These are phyloP conservation scores for Cercospora citrullina DNA, from an alignment of 2,329 filamentous ascomycete genomes.

Conservation along the genomic window DNA sequence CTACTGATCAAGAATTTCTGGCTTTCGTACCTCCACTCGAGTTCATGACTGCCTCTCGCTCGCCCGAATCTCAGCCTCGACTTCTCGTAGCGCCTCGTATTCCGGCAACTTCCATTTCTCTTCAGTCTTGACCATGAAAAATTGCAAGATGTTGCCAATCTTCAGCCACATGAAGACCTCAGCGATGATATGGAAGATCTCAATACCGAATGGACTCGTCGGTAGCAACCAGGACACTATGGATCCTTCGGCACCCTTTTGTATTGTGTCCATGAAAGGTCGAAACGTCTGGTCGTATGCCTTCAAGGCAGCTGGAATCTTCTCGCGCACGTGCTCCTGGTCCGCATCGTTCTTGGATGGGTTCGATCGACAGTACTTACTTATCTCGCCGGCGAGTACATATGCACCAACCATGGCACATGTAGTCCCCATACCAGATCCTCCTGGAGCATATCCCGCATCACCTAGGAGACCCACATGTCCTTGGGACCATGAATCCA, in stretches of 20 bases:
- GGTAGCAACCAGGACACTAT: conserved; percentile 33
- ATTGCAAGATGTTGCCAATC: conserved; percentile 17
- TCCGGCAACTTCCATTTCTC: conserved; percentile 10
- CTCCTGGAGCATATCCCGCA: conserved; percentile 27
- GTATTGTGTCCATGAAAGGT: conserved; percentile 27
- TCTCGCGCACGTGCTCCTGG: not conserved
- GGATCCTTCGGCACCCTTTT: conserved; percentile 7
- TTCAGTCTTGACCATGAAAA: conserved; percentile 7
- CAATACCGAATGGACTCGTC: conserved; percentile 36
- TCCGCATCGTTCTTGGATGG: not conserved
- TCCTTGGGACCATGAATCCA: conserved; percentile 29
- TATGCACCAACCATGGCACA: conserved; percentile 33
- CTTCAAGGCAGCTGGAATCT: conserved; percentile 21
- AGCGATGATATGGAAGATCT: conserved; percentile 28
- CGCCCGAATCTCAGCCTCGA: not conserved
- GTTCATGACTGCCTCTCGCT: not conserved
- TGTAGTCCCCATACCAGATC: conserved; percentile 27
- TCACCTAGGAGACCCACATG: conserved; percentile 33
- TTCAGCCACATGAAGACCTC: conserved; percentile 20
- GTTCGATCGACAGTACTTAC: not conserved
- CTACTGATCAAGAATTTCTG: not conserved
- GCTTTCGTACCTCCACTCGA: not conserved
- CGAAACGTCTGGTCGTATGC: conserved; percentile 27
- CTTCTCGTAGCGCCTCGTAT: conserved; percentile 8
- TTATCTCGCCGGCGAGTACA: conserved; percentile 33